Conservation (phyloP, 2,329 filamentous ascomycete genomes). For the Claviceps africana region DNA sequence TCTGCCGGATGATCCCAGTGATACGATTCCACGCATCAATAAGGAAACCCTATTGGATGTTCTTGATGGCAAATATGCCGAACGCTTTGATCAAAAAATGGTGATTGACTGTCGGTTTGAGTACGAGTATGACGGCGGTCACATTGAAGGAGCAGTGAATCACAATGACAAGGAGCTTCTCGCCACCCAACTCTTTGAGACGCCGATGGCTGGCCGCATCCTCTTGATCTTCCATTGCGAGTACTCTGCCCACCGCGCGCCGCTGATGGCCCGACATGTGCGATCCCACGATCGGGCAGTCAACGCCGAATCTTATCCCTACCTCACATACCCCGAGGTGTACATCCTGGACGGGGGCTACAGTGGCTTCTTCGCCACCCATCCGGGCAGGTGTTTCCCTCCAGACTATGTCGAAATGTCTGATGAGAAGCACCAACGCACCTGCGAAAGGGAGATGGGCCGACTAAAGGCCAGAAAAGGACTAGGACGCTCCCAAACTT, state of each 20-base stretch:
- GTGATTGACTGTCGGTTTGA: conserved; percentile 96
- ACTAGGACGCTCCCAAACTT: conserved; percentile 78
- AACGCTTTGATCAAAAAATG: conserved; percentile 65
- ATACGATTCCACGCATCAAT: conserved; percentile 78
- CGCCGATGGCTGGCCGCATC: conserved; percentile 52
- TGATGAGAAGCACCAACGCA: conserved; percentile 77
- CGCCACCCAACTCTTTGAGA: conserved; percentile 62
- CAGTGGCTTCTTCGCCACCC: conserved; percentile 74
- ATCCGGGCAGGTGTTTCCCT: conserved; percentile 72
- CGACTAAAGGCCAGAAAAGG: conserved; percentile 83
- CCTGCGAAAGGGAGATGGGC: conserved; percentile 88
- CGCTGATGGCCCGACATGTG: conserved; percentile 89
- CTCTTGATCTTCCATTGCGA: conserved; percentile 93
- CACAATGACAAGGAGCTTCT: conserved; percentile 93
- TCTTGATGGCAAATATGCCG: conserved; percentile 69
- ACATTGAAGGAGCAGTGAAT: conserved; percentile 87
- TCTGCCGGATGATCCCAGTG: conserved; percentile 61
- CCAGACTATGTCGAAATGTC: conserved; percentile 97
- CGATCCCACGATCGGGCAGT: conserved; percentile 74
- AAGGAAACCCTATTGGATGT: conserved; percentile 73
- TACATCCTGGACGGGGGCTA: conserved; percentile 97
- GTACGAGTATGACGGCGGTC: conserved; percentile 94
- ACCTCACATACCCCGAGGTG: conserved; percentile 86
- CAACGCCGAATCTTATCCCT: conserved; percentile 78
- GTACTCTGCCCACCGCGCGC: conserved; percentile 91